Conservation (phyloP, 2,329 filamentous ascomycete species). For the Ceratocystis ficicola region DNA sequence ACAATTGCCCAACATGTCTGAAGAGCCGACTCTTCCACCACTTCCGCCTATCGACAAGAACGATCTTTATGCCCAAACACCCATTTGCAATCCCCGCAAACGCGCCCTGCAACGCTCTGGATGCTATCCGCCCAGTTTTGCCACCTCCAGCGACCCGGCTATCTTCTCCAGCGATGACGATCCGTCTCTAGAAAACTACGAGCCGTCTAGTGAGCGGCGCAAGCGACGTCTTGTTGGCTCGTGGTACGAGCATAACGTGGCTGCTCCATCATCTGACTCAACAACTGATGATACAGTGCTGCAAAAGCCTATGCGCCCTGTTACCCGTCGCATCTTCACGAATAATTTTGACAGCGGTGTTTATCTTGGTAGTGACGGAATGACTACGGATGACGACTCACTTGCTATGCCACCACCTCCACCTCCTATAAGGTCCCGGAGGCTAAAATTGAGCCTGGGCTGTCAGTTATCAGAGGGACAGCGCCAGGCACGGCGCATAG, state of each 20-base stretch:
- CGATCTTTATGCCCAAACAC: constrained; percentile 5
- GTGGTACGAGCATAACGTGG: constrained; percentile 48
- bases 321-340: constrained; percentile 41
- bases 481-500: constrained; percentile 34
- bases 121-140: constrained; percentile 31
- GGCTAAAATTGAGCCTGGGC: constrained; percentile 13
- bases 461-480: constrained; percentile 33
- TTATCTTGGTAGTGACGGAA: constrained; percentile 47
- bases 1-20: constrained; percentile 28
- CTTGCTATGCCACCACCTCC: constrained; percentile 12
- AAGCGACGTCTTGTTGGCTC: constrained; percentile 54
- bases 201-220: constrained; percentile 35
- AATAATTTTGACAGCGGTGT: constrained; percentile 57
- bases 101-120: constrained; percentile 28
- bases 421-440: constrained; percentile 3
- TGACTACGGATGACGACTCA: constrained; percentile 13
- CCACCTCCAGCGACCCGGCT: constrained; percentile 57
- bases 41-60: constrained; percentile 30
- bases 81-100: constrained; percentile 32
- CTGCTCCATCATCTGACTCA: constrained; percentile 39
- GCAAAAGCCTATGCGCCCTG: constrained; percentile 28
- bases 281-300: constrained; percentile 31
- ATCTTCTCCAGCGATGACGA: constrained; percentile 64
- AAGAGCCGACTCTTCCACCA: constrained; percentile 34
- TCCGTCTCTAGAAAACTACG: constrained; percentile 52